Base-by-base conservation (phyloP, 805 yeast species). In the Phaffomyces thermotolerans region DNA sequence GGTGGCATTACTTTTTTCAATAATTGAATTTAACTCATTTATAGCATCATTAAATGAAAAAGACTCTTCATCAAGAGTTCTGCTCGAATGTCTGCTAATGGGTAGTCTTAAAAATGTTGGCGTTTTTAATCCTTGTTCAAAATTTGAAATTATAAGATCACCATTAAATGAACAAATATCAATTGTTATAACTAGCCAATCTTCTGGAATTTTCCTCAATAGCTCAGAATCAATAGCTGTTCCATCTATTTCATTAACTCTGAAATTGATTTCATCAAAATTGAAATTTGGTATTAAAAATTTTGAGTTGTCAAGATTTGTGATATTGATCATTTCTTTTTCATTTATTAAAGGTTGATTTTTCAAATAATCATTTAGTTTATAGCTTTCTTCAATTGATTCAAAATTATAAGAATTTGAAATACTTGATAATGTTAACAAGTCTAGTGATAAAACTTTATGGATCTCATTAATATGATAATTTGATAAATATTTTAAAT, bases 31-130 rank as follows among this genome's bases (percentile, higher is more conserved):
- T 35, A 85, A 58, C 40, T 74, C 78, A 0, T 54, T 47, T 32
- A 73, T 57, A 0, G 79, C 79, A 37, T 71, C 73, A 0, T 57
- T 50, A 49, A 76, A 77, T 0, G 72, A 58, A 37, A 76, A 62
- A 2, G 62, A 50, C 7, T 54, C 62, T 37, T 68, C 72, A 42
- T 72, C 74, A 6, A 67, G 59, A 33, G 71, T 75, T 42, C 77
- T 60, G 10, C 72, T 59, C 24, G 63, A 54, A 43, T 68, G 74
- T 39, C 86, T 64, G 20, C 69, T 69, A 36, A 84, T 54, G 0
- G 95, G 90, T 23, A 89, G 56, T 40, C 81, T 69, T 14, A 84
- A 41, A 39, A 73, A 63, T 14, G 73, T 66, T 4, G 81, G 82
- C 1, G 51, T 52, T 0, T 53, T 40, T 42, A 53, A 42, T 46